Evolutionary conservation across 306 rosid species (phyloP), one percentile per base, ranked within the genome.

Genomic region (Bauhinia variegata): DNA sequence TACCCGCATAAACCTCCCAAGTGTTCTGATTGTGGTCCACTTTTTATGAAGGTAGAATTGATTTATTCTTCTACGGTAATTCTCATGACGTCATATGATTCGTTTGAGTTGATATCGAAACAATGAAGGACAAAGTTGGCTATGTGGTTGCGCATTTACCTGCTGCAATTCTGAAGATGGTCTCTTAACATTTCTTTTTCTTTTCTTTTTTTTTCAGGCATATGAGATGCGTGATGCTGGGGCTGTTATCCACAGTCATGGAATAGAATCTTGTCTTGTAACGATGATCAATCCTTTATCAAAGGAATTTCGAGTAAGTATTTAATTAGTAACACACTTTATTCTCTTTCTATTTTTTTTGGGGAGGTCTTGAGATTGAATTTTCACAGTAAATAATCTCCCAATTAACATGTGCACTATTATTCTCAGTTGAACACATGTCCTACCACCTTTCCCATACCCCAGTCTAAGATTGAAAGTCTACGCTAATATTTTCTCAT

Each of bases 1-100:
- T 90, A 58, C 79, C 99, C 97, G 0, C 89, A 90, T 63, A 90
- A 80, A 82, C 96, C 97, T 81, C 99, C 96, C 17, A 93, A 93
- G 78, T 88, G 96, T 79, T 81, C 90, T 42, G 97, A 90, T 62
- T 90, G 96, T 67, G 88, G 92, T 63, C 92, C 96, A 15, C 97
- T 86, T 69, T 90, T 93, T 73, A 81, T 86, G 88, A 93, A 90
- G 91, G 99, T 90, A 67, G 54, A 53, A 17, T 32, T 59, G 46
- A 11, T 74, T 73, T 68, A 7, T 51, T 54, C 49, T 55, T 36
- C n/a, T 32, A 60, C 16, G 46, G 7, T 55, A 37, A 2, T 7
- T 0, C 28, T 23, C 28, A 60, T 10, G 32, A 31, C 30, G 41
- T 46, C 9, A 46, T 4, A 46, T 46, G 5, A 4, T 14, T 46